Base-by-base conservation (phyloP, 148 eudicot genomes). In the Heliosperma pusillum region DNA sequence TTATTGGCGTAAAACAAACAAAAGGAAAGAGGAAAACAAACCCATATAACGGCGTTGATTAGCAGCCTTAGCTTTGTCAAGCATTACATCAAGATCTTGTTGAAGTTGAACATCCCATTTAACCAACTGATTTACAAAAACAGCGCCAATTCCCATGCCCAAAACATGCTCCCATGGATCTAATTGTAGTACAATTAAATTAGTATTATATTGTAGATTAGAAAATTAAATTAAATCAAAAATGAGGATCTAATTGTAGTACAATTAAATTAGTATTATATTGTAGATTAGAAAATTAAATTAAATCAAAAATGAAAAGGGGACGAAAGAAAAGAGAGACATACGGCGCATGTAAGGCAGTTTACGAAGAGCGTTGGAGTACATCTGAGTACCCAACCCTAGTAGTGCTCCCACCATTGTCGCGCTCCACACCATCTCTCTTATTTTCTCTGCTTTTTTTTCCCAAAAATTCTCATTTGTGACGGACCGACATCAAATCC, bases 131-230 rank as follows among this genome's bases (percentile, higher is more conserved):
- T 89, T 90, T 6, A 86, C 91, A 58, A 88, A 89, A 29, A 95
- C 89, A 0, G 71, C 93, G 4, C 98, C 98, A 69, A 95, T 70
- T 66, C 98, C 98, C 97, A 95, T 95, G 21, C 97, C 98, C 82
- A 95, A 19, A 42, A 92, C 74, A 78, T 95, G 98, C 83, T 95
- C 98, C 98, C 98, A 95, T 13, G 98, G 98, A 92, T 95, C 98
- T 95, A 77, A 62, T 44, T 27, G 29, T n/a, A n/a, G n/a, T n/a
- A n/a, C n/a, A n/a, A n/a, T n/a, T n/a, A n/a, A n/a, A n/a, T n/a
- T n/a, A n/a, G n/a, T n/a, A n/a, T n/a, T n/a, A 27, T 33, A 69
- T 8, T 69, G 30, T 27, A 10, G 42, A 22, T 36, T 26, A 66
- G 59, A 40, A 22, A 13, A 10, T 15, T 7, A 47, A 20, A 66